Evolutionary conservation across 1,139 yeast genomes (phyloP), one percentile per base, ranked within the genome.

Genomic region (Suhomyces coccinellae): DNA sequence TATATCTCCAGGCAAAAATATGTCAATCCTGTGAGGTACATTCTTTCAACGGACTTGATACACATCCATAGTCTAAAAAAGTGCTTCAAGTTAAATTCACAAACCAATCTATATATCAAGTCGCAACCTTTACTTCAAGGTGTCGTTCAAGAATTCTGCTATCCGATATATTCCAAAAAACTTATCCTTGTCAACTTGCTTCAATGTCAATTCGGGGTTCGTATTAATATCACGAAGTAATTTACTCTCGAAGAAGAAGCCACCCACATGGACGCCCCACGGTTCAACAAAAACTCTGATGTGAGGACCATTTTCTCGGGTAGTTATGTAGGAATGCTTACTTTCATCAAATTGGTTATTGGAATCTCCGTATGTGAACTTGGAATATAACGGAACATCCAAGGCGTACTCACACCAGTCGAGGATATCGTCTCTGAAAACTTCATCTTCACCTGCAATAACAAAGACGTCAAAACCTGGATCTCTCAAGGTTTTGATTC

Each of bases 371-470:
- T 58, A 59, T 40, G 54, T 58, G 34, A 55, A 44, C 32, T 52
- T 52, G 6, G 51, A 49, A 45, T 49, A 47, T 30, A 61, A 55
- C 1, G 69, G 68, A 11, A 61, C 62, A 17, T 54, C 62, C 41
- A 71, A 57, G 1, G 75, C 71, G 41, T 63, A 59, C 38, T 63
- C 60, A 12, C 63, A 57, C 73, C 74, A 74, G 38, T 61, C 61
- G 43, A 69, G 55, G 16, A 73, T 56, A 52, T 72, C 77, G 52
- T 73, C 78, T 47, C 77, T 59, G 50, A 73, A 71, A 16, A 61
- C 57, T 54, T 74, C 79, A 46, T 73, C 77, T 56, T 74, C 79
- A 16, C 79, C 79, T 16, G 54, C 47, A 27, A 73, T 49, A 20
- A 73, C 52, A 36, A 70, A 68, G 1, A 69, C 61, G 26, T 64